Conservation (phyloP, 495 filamentous ascomycete genomes). For the Hyphodiscus hymeniophilus region DNA sequence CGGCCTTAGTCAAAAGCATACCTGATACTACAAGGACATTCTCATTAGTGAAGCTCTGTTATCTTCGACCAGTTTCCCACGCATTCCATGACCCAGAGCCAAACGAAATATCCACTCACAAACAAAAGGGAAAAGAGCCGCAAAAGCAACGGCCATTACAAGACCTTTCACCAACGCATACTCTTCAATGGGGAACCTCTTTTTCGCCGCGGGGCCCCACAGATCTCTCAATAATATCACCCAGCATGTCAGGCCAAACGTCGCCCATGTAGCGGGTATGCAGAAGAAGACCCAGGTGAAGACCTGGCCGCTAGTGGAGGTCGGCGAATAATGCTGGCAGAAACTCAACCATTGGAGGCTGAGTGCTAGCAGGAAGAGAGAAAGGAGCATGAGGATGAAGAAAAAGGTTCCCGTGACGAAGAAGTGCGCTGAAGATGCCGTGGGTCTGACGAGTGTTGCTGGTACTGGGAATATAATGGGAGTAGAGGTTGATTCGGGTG, state of each 20-base stretch:
- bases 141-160: too few relatives aligned
- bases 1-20: not conserved
- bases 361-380: not conserved
- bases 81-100: too few relatives aligned
- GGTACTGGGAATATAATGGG: not conserved
- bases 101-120: too few relatives aligned
- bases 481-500: not conserved
- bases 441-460: not conserved
- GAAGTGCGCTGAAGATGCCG: not conserved
- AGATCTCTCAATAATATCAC: not conserved
- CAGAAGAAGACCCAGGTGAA: not conserved
- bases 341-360: not conserved
- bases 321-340: not conserved
- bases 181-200: too few relatives aligned
- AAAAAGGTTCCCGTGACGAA: not conserved
- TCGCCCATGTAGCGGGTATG: not conserved
- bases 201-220: not conserved
- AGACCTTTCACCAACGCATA: too few relatives aligned
- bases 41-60: too few relatives aligned
- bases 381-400: not conserved
- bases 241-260: not conserved
- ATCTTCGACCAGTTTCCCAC: too few relatives aligned
- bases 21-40: not conserved
- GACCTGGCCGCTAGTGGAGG: not conserved
- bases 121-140: too few relatives aligned